A percentile compares a stretch with the other conserved stretches of the same genome.
Conservation (phyloP, 768 basidiomycete species). For the Lanmaoa pseudosensibilis region DNA sequence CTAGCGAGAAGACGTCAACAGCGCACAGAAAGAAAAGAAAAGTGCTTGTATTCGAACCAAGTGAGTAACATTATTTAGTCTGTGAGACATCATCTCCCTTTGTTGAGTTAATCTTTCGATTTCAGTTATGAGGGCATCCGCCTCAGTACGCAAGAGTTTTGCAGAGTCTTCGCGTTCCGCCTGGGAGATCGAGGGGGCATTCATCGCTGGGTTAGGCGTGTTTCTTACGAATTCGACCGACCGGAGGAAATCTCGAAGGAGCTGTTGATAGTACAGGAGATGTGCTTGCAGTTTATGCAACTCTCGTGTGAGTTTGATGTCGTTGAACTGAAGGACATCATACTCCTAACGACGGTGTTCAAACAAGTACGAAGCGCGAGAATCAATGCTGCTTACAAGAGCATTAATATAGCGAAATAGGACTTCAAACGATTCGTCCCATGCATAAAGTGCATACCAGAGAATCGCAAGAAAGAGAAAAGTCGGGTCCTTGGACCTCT, state of each 20-base stretch:
- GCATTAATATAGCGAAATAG: constrained; percentile 50
- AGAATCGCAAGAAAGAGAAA: constrained; percentile 41
- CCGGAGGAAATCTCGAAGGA: constrained; percentile 55
- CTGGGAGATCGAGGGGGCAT: constrained; percentile 20
- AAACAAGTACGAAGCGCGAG: background rate
- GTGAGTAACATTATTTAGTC: constrained; percentile 26
- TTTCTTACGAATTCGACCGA: constrained; percentile 48
- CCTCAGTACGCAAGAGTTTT: constrained; percentile 38
- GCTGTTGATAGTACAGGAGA: constrained; percentile 51
- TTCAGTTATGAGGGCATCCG: constrained; percentile 46
- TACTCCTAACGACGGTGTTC: constrained; percentile 40
- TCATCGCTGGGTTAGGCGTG: constrained; percentile 51
- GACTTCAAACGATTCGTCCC: constrained; percentile 58
- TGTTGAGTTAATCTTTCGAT: constrained; percentile 43
- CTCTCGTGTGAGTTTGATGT: constrained; percentile 51
- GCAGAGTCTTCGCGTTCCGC: constrained; percentile 30
- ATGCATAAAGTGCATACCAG: constrained; percentile 62
- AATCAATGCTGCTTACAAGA: constrained; percentile 37
- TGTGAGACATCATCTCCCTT: constrained; percentile 23
- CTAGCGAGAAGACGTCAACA: constrained; percentile 30
- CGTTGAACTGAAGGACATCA: constrained; percentile 39
- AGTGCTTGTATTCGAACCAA: constrained; percentile 18
- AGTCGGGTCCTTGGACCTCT: constrained; percentile 31
- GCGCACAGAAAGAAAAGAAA: background rate
- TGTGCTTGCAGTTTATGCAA: constrained; percentile 57